phyloP scores from a whole-genome alignment of 2,329 filamentous ascomycete species.

The Davidsoniella australis region DNA sequence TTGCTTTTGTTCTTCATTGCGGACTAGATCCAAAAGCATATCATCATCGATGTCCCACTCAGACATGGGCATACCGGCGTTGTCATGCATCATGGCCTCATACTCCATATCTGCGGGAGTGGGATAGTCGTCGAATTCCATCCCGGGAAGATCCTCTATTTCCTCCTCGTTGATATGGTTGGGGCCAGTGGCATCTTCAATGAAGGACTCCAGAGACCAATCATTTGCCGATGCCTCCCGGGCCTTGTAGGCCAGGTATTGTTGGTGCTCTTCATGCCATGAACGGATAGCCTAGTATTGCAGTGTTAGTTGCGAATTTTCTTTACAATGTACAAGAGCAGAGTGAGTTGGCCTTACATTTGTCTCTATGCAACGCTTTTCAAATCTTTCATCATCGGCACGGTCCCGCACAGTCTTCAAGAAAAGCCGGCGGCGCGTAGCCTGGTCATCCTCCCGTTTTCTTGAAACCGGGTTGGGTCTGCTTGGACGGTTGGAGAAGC shows the following conservation, averaged over 20 bases:
- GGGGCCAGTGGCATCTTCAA: conserved; percentile 7
- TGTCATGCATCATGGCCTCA: conserved; percentile 3
- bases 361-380: conserved; percentile 45
- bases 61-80: conserved; percentile 7
- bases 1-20: conserved; percentile 23
- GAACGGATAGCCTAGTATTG: conserved; percentile 3
- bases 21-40: conserved; percentile 33
- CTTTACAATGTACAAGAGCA: not conserved
- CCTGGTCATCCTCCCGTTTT: conserved; percentile 42
- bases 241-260: conserved; percentile 12
- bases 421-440: conserved; percentile 50
- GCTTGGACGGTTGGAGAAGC: conserved; percentile 35
- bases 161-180: conserved; percentile 4
- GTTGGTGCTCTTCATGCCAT: conserved; percentile 14
- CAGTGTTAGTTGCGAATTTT: not conserved
- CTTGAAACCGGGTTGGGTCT: conserved; percentile 48
- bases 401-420: conserved; percentile 47
- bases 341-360: conserved; percentile 18
- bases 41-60: conserved; percentile 13
- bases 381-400: conserved; percentile 41
- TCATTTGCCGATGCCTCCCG: conserved; percentile 6
- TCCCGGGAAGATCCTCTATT: conserved; percentile 1
- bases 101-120: conserved; percentile 5
- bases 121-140: conserved; percentile 8
- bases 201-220: conserved; percentile 9